These are phyloP conservation scores for Pluteus cervinus DNA, from an alignment of 768 basidiomycete genomes.

Conservation along the genomic window DNA sequence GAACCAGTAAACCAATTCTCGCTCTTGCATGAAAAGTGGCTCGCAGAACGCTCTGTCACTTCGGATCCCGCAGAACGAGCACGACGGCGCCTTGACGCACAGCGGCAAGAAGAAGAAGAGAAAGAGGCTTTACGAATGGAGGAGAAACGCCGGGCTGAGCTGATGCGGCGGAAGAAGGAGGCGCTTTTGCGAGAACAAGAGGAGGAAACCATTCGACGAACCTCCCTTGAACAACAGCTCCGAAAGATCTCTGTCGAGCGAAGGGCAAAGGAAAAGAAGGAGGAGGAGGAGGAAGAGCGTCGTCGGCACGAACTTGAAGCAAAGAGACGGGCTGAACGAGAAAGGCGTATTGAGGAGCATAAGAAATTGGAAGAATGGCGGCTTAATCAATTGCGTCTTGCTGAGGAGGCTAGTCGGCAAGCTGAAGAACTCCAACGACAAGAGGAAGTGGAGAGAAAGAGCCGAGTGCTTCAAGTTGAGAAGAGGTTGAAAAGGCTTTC, in stretches of 20 bases:
- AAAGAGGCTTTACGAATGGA: slow-evolving; percentile 38
- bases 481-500: slow-evolving; percentile 32
- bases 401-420: slow-evolving; percentile 37
- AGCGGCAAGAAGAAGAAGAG: slow-evolving; percentile 36
- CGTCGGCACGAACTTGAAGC: slow-evolving; percentile 38
- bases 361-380: slow-evolving; percentile 48
- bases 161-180: slow-evolving; percentile 38
- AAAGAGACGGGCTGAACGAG: slow-evolving; percentile 38
- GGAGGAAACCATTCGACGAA: slow-evolving; percentile 35
- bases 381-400: slow-evolving; percentile 36
- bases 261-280: slow-evolving; percentile 30
- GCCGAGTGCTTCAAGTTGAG: slow-evolving; percentile 40
- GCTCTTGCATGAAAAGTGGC: slow-evolving; percentile 7
- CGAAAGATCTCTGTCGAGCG: slow-evolving; percentile 28
- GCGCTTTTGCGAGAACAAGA: slow-evolving; percentile 33
- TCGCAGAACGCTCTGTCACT: slow-evolving; percentile 1
- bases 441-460: slow-evolving; percentile 37
- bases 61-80: slow-evolving; percentile 18
- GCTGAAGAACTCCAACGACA: slow-evolving; percentile 35
- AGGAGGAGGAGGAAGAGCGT: slow-evolving; percentile 41
- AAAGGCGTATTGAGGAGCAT: slow-evolving; percentile 45
- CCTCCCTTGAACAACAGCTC: slow-evolving; percentile 35
- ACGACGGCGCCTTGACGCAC: slow-evolving; percentile 16
- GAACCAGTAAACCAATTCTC: too few relatives aligned
- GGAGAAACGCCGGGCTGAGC: slow-evolving; percentile 29